Evolutionary conservation across 805 yeast genomes (phyloP).

Genomic region (Grigorovia yakushimaensis): DNA sequence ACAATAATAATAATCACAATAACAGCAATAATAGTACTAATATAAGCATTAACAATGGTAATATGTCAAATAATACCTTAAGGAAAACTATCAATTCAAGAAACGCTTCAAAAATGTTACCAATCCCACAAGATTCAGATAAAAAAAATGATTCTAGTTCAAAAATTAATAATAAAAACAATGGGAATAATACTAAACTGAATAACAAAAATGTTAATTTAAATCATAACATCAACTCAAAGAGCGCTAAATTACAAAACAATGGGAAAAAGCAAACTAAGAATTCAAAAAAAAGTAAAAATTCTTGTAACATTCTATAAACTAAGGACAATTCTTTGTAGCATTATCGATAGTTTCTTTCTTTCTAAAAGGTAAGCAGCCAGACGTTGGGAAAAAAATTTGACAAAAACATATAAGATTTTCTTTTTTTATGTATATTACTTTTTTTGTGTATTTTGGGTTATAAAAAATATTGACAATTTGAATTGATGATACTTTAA

Average conservation of each 20-base stretch:
- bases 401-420: not conserved
- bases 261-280: not conserved
- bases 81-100: not conserved
- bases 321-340: not conserved
- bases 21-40: not conserved
- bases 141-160: not conserved
- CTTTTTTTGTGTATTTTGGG: not conserved
- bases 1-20: not conserved
- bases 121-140: not conserved
- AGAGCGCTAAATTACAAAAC: not conserved
- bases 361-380: too few species aligned
- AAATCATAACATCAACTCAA: not conserved
- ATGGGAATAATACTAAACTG: not conserved
- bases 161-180: too few species aligned
- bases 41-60: too few species aligned
- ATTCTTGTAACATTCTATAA: not conserved
- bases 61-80: too few species aligned
- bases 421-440: not conserved
- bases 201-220: not conserved
- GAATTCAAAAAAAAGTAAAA: not conserved
- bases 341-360: too few species aligned
- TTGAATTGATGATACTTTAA: too few species aligned
- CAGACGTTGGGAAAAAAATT: not conserved
- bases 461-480: too few species aligned
- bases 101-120: not conserved